Percentiles rank a stretch among this genome's conserved stretches.
These are phyloP conservation scores for Fallopia convolvulus DNA, from an alignment of 148 eudicot genomes.

Conservation along the genomic window DNA sequence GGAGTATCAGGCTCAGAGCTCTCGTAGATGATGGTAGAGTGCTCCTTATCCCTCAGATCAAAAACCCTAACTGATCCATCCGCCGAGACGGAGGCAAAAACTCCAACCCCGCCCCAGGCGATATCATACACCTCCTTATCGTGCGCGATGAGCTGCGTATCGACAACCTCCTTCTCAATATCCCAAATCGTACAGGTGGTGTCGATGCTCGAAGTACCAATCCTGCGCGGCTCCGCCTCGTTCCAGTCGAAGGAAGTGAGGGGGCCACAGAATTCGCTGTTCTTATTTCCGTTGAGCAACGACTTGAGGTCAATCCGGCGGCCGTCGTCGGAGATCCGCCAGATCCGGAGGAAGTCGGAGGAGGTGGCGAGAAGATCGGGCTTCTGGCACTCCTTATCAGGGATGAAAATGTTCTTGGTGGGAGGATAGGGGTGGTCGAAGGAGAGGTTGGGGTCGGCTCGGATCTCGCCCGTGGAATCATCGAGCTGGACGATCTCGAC, in stretches of 20 bases:
- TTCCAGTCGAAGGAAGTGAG: slow-evolving; percentile 71
- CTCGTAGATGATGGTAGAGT: slow-evolving; percentile 66
- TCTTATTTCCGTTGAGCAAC: slow-evolving; percentile 40
- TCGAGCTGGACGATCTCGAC: slow-evolving; percentile 81
- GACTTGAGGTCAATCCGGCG: slow-evolving; percentile 33
- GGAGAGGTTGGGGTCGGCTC: slow-evolving; percentile 32
- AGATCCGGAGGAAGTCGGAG: slow-evolving; percentile 46
- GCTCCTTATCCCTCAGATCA: slow-evolving; percentile 64
- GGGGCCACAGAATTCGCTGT: slow-evolving; percentile 57
- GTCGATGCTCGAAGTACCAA: slow-evolving; percentile 60
- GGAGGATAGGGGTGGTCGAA: slow-evolving; percentile 56
- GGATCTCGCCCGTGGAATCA: slow-evolving; percentile 46
- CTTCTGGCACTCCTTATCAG: slow-evolving; percentile 53
- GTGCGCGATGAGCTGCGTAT: slow-evolving; percentile 69
- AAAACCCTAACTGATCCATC: slow-evolving; percentile 71
- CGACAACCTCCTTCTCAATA: slow-evolving; percentile 53
- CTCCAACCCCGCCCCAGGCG: slow-evolving; percentile 77
- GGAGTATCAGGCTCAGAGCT: slow-evolving; percentile 84
- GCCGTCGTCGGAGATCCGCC: slow-evolving; percentile 34
- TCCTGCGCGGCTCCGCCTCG: slow-evolving; percentile 58
- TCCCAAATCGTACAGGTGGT: slow-evolving; percentile 79
- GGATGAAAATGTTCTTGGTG: slow-evolving; percentile 45
- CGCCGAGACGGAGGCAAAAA: slow-evolving; percentile 66
- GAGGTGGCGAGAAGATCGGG: slow-evolving; percentile 52
- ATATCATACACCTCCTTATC: slow-evolving; percentile 81